Evolutionary conservation across 805 yeast genomes (phyloP).

Genomic region (Starmerella kuoi): DNA sequence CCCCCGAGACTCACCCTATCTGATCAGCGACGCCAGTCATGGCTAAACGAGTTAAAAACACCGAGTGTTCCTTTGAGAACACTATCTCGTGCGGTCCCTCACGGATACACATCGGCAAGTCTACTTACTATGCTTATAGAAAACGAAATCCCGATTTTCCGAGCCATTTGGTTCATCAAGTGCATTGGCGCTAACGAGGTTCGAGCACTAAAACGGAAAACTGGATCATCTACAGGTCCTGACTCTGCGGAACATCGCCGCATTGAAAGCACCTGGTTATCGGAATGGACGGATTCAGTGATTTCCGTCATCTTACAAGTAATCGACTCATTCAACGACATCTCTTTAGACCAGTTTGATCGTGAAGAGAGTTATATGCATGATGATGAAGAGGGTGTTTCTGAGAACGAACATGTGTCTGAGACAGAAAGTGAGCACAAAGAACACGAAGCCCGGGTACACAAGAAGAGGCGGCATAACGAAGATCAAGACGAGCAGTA

Average conservation of each 20-base stretch:
- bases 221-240: conserved; percentile 4
- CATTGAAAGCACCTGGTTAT: conserved; percentile 51
- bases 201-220: conserved; percentile 42
- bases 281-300: conserved; percentile 85
- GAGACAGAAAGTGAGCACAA: neutral
- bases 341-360: no score
- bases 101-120: conserved; percentile 66
- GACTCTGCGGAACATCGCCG: conserved; percentile 1
- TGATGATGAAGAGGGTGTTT: neutral
- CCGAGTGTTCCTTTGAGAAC: conserved; percentile 51
- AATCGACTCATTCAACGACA: conserved; percentile 32
- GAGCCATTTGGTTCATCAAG: conserved; percentile 85
- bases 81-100: conserved; percentile 73
- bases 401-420: neutral
- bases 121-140: conserved; percentile 57
- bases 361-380: no score
- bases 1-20: conserved; percentile 87
- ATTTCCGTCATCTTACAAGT: conserved; percentile 45
- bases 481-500: neutral
- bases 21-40: conserved; percentile 68
- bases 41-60: conserved; percentile 74
- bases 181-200: conserved; percentile 76
- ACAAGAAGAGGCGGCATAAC: neutral
- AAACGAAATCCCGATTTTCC: conserved; percentile 56
- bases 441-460: no score